Conservation (phyloP, 1,284 basidiomycete species). For the Microbotryum violaceum region DNA sequence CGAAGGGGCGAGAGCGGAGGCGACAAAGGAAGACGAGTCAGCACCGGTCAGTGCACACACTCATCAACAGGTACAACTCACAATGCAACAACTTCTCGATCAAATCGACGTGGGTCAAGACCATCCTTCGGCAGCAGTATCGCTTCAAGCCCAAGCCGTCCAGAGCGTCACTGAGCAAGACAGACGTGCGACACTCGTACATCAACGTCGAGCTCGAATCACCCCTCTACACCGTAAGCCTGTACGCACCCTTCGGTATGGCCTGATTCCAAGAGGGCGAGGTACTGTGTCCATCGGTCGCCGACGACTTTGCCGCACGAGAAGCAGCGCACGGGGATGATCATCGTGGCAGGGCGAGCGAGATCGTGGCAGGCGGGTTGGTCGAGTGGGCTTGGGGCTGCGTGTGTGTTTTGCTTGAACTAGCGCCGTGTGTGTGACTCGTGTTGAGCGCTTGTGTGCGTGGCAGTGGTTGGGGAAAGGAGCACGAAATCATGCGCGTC, state of each 20-base stretch:
- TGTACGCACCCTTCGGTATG: constrained; percentile 70
- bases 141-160: constrained; percentile 84
- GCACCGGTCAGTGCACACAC: too few relatives aligned
- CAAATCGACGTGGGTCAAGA: constrained; percentile 74
- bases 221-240: too few relatives aligned
- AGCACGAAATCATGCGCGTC: too few relatives aligned
- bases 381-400: too few relatives aligned
- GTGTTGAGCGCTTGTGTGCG: too few relatives aligned
- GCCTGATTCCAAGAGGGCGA: constrained; percentile 67
- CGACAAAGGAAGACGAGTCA: too few relatives aligned
- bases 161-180: constrained; percentile 65
- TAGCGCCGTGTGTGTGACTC: too few relatives aligned
- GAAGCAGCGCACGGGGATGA: constrained; percentile 79
- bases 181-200: neutral
- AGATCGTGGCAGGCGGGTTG: neutral
- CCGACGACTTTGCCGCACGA: constrained; percentile 45
- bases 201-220: neutral
- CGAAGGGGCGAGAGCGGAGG: too few relatives aligned
- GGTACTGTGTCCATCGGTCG: constrained; percentile 82
- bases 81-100: constrained; percentile 34
- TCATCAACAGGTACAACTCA: constrained; percentile 1
- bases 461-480: too few relatives aligned
- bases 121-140: constrained; percentile 96
- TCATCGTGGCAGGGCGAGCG: constrained; percentile 43
- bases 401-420: too few relatives aligned